Base-by-base conservation (phyloP, 768 basidiomycete species). In the Amanita subjunquillea region DNA sequence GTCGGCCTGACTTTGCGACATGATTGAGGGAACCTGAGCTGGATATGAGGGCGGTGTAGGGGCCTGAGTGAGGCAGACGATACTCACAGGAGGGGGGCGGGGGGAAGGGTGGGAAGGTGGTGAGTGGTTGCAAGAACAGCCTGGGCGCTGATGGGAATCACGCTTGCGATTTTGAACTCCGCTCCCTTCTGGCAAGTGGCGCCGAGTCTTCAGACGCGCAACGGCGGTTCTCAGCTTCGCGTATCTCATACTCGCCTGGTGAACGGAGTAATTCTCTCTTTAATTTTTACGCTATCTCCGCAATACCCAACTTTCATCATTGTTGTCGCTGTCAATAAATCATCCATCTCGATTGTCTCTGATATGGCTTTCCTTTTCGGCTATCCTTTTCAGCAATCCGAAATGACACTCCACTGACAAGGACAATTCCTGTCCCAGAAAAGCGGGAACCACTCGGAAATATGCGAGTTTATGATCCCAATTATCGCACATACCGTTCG, bases 1-100 rank as follows among this genome's bases (percentile, higher is more conserved):
- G 65, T 91, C 88, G 67, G 82, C 79, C 70, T 84, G 85, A 54
- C 75, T 76, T 75, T 87, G 85, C 62, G 87, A 83, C 87, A 89
- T 90, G 60, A 56, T 64, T 61, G 51, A 17, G 32, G 37, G 50
- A 40, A 23, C 36, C 37, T 54, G 8, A 2, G 20, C 9, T 27
- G 23, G 34, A 15, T 38, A 23, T 27, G 13, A 15, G 39, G 22
- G 51, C 36, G 48, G 49, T 44, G 34, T 30, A 48, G 27, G 47
- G 41, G 57, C 13, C 36, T 32, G 32, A 53, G 53, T 55, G 25
- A 36, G 29, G 36, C 22, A 51, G 51, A 36, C 46, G 42, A 40
- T 43, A 51, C 34, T 25, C 49, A 48, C 50, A 53, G 54, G 43
- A 47, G 50, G 32, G 53, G 38, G 57, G 37, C 49, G 55, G 51